Evolutionary conservation across 2,329 filamentous ascomycete species (phyloP), one percentile per base, ranked within the genome.

Genomic region (Chaetoscypha palmicola): DNA sequence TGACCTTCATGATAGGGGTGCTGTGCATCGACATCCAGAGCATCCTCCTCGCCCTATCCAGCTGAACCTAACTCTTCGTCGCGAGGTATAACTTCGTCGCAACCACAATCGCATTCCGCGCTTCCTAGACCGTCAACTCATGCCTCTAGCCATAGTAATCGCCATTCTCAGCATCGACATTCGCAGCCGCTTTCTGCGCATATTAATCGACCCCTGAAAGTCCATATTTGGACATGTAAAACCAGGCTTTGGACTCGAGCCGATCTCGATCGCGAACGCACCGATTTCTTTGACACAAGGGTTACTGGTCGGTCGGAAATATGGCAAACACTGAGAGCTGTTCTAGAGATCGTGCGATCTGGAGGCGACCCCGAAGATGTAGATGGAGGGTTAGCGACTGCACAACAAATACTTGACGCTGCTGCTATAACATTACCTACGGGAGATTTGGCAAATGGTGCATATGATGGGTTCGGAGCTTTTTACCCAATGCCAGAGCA

Each of bases 251-350:
- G 86, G 86, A 89, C 85, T 1, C 77, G 75, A n/a, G 60, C 66
- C 12, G 69, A 82, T 41, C 69, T 95, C 2, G 76, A 79, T 46
- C 72, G 72, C 23, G 86, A 95, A 66, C 77, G 91, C 38, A 68
- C 67, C 38, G 88, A 88, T 49, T 96, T 94, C 70, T 97, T 94
- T 64, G 89, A 96, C 49, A 96, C 90, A 1, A 72, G 88, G 36
- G 86, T 94, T 12, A 85, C 83, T 0, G 88, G 88, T 2, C 74
- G 79, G 3, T 58, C 73, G 3, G 86, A 95, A 63, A 75, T 92
- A 20, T 97, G 91, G 91, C 78, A 78, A 54, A 82, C 86, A 0
- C 64, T 96, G 11, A 74, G 74, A 35, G 69, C 79, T 1, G 83
- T 81, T 0, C 71, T 88, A 14, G 76, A 84, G 48, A 68, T 86